phyloP scores from a whole-genome alignment of 495 filamentous ascomycete genomes.

The Aspergillus mulundensis region DNA sequence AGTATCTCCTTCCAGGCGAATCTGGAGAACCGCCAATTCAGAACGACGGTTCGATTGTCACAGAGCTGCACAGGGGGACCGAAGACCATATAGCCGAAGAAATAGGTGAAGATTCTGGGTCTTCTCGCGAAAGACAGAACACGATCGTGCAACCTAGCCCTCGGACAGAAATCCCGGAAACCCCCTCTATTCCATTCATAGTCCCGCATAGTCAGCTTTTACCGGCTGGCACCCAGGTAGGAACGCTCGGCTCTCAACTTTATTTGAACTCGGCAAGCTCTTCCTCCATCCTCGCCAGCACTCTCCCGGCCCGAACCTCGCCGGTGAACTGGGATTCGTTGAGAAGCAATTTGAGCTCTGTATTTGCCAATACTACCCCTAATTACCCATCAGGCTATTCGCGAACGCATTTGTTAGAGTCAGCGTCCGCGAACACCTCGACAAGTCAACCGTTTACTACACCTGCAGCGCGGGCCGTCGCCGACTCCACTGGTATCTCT shows the following conservation, averaged over 20 bases:
- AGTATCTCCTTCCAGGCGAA: slow-evolving; percentile 20
- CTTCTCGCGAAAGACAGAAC: not conserved
- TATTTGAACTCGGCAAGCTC: not conserved
- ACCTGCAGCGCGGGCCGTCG: not conserved
- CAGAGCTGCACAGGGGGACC: not conserved
- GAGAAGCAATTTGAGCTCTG: not conserved
- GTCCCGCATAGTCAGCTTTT: slow-evolving; percentile 3
- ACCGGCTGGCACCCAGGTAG: not conserved
- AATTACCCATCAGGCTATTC: not conserved
- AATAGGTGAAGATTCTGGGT: not conserved
- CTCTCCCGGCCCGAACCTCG: not conserved
- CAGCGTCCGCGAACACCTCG: not conserved
- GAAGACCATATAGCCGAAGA: not conserved
- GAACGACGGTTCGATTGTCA: not conserved
- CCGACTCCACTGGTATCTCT: not conserved
- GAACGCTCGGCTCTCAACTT: slow-evolving; percentile 4
- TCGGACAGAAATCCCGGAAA: slow-evolving; percentile 25
- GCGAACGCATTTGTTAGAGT: slow-evolving; percentile 2
- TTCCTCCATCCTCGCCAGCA: not conserved
- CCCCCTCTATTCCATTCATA: slow-evolving; percentile 12
- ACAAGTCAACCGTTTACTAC: not conserved
- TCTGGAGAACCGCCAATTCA: slow-evolving; percentile 4
- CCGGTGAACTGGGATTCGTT: not conserved
- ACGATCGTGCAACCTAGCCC: not conserved
- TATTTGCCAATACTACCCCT: not conserved